A percentile compares a stretch with the other conserved stretches of the same genome.
Evolutionary conservation across 2,329 filamentous ascomycete species (phyloP).

Genomic region (Colletotrichum scovillei): DNA sequence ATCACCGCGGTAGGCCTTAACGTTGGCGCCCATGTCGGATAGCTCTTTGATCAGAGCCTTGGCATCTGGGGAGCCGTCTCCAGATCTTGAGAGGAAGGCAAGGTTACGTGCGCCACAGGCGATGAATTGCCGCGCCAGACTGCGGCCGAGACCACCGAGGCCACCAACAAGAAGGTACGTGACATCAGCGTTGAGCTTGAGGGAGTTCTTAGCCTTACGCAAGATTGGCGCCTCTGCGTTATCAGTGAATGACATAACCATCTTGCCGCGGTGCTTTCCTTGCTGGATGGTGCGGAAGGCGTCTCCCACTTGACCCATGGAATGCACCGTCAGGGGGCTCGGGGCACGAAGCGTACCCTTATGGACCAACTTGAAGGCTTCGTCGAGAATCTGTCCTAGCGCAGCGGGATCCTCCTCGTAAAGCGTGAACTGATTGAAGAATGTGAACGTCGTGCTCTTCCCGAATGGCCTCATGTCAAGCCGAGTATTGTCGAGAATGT

Average conservation of each 20-base stretch:
- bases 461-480: constrained; percentile 58
- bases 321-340: constrained; percentile 35
- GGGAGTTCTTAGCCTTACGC: not conserved
- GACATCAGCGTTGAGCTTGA: constrained; percentile 36
- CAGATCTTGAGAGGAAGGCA: constrained; percentile 44
- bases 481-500: constrained; percentile 50
- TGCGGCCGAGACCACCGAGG: constrained; percentile 42
- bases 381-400: constrained; percentile 35
- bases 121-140: constrained; percentile 41
- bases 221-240: not conserved
- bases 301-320: constrained; percentile 37
- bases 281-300: constrained; percentile 54
- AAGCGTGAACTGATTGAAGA: constrained; percentile 43
- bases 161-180: constrained; percentile 46
- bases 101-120: constrained; percentile 43
- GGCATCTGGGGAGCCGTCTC: constrained; percentile 35
- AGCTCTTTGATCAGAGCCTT: constrained; percentile 28
- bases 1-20: constrained; percentile 44
- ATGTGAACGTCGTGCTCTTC: constrained; percentile 46
- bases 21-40: constrained; percentile 29
- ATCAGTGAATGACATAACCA: constrained; percentile 41
- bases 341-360: constrained; percentile 9
- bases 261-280: constrained; percentile 54
- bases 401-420: too few relatives aligned
- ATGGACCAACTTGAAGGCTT: not conserved